A percentile compares a stretch with the other conserved stretches of the same genome.
phyloP scores from a whole-genome alignment of 1,139 yeast species.

The Magnusiomyces paraingens region DNA sequence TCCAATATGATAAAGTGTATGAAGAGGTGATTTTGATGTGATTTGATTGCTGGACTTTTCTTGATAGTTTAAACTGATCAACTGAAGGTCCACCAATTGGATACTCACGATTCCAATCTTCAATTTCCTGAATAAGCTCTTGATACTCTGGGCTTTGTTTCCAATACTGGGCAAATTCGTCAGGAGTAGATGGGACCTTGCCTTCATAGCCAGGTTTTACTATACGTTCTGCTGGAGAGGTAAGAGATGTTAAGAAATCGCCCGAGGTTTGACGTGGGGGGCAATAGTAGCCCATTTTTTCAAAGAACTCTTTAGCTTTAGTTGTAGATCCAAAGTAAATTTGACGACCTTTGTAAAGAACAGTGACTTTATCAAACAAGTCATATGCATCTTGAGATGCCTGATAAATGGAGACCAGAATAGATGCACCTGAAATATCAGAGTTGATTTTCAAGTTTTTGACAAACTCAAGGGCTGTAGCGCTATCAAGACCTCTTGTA shows the following conservation, averaged over 20 bases:
- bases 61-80: slow-evolving; percentile 32
- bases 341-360: slow-evolving; percentile 71
- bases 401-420: slow-evolving; percentile 74
- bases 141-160: slow-evolving; percentile 46
- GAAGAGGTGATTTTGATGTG: slow-evolving; percentile 50
- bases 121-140: slow-evolving; percentile 38
- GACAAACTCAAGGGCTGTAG: slow-evolving; percentile 70
- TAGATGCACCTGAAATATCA: slow-evolving; percentile 50
- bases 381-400: slow-evolving; percentile 74
- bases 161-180: slow-evolving; percentile 66
- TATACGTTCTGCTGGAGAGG: slow-evolving; percentile 64
- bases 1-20: slow-evolving; percentile 54
- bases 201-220: slow-evolving; percentile 50
- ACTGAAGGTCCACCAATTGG: slow-evolving; percentile 28
- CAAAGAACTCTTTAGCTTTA: slow-evolving; percentile 55
- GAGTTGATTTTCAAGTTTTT: slow-evolving; percentile 62
- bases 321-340: slow-evolving; percentile 63
- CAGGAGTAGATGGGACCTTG: slow-evolving; percentile 59
- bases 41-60: slow-evolving; percentile 50
- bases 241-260: slow-evolving; percentile 71
- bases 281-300: slow-evolving; percentile 63
- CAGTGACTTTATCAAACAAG: slow-evolving; percentile 64
- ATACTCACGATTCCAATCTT: slow-evolving; percentile 28
- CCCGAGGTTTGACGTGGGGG: slow-evolving; percentile 76
- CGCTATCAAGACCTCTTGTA: slow-evolving; percentile 68